Evolutionary conservation across 2,329 filamentous ascomycete genomes (phyloP).

Genomic region (Grosmannia huntii): DNA sequence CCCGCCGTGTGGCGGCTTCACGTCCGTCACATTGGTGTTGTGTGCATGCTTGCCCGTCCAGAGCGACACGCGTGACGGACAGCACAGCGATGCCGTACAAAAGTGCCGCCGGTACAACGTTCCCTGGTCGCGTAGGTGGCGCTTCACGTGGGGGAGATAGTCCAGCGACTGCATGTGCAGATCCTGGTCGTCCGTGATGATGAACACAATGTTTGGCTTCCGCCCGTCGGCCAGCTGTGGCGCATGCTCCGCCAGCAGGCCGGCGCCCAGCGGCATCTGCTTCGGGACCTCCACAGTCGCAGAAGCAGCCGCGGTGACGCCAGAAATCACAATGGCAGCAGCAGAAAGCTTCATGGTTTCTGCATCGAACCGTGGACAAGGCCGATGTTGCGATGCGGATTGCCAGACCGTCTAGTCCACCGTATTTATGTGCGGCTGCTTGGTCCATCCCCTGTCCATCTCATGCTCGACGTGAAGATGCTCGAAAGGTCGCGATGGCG

Average conservation of each 20-base stretch:
- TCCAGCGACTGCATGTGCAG: constrained; percentile 44
- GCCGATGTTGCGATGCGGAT: too few relatives aligned
- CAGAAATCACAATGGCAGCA: neutral
- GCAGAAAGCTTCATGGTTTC: neutral
- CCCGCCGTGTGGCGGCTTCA: constrained; percentile 42
- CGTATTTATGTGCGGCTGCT: too few relatives aligned
- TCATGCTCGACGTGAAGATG: neutral
- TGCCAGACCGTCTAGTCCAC: too few relatives aligned
- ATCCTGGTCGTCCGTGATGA: constrained; percentile 55
- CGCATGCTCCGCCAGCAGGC: neutral
- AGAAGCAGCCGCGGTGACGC: neutral
- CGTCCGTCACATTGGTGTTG: constrained; percentile 56
- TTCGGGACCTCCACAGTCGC: neutral
- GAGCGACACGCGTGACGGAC: constrained; percentile 51
- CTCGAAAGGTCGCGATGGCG: neutral
- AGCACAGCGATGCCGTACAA: constrained; percentile 54
- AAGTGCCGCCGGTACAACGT: constrained; percentile 50
- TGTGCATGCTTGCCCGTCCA: constrained; percentile 56
- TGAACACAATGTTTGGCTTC: constrained; percentile 25
- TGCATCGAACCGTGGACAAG: too few relatives aligned
- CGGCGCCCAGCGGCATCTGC: neutral
- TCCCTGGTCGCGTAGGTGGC: constrained; percentile 33
- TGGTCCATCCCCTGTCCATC: neutral
- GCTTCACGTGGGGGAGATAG: constrained; percentile 42
- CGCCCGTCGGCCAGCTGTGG: neutral